Conservation (phyloP, 352 stramenopile genomes). For the Thalassiosira livingstoniorum region DNA sequence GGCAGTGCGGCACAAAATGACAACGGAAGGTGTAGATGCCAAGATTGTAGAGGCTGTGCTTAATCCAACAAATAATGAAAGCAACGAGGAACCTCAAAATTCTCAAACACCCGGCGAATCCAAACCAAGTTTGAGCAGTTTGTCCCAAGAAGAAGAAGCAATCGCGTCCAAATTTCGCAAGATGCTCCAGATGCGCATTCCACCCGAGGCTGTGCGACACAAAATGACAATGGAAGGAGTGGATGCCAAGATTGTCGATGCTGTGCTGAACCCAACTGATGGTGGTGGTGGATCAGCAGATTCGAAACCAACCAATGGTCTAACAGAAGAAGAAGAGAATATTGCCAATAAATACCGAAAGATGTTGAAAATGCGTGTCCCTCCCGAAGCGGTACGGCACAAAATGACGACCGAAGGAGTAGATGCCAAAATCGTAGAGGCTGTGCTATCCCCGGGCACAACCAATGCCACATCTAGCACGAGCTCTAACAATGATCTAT, state of each 20-base stretch:
- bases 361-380: conserved; percentile 81
- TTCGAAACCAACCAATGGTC: conserved; percentile 37
- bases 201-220: conserved; percentile 71
- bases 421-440: conserved; percentile 40
- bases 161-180: conserved; percentile 66
- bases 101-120: too few species aligned
- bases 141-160: conserved; percentile 47
- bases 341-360: conserved; percentile 62
- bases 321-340: conserved; percentile 48
- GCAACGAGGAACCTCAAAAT: conserved; percentile 4
- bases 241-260: conserved; percentile 64
- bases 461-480: too few species aligned
- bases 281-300: too few species aligned
- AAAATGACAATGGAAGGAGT: conserved; percentile 84
- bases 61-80: not conserved
- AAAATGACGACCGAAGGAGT: conserved; percentile 80
- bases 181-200: conserved; percentile 83
- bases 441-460: conserved; percentile 51
- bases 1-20: conserved; percentile 84
- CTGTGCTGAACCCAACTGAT: conserved; percentile 48
- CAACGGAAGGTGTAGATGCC: conserved; percentile 64
- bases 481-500: conserved; percentile 33
- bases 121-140: conserved; percentile 30
- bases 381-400: conserved; percentile 66
- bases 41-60: conserved; percentile 57